Base-by-base conservation (phyloP, 2,329 filamentous ascomycete genomes). In the Cladophialophora psammophila region DNA sequence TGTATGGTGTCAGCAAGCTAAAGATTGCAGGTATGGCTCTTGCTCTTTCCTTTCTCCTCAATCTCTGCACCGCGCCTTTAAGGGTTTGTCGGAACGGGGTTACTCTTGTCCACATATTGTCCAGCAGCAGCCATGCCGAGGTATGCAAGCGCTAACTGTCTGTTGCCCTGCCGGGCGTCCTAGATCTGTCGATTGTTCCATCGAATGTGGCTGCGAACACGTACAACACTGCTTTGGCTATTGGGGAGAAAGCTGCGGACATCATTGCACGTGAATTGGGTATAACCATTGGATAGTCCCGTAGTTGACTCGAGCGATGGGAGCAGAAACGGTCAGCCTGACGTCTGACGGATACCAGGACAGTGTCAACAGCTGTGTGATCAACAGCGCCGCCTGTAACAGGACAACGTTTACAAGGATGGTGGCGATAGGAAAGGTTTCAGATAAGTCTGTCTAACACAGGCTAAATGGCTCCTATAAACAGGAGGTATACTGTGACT, bases 191-290 rank as follows among this genome's bases (percentile, higher is more conserved):
- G 5, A 68, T 68, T n/a, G 31, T 36, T 10, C 67, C 67, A 10
- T 66, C 62, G 9, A 82, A 82, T 53, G 78, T 82, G 18, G 74
- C 66, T 60, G 72, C 78, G 1, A 84, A 85, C 64, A 83, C 81
- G 1, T 77, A 78, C 53, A 80, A 79, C 38, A 81, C 81, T 1
- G 84, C 84, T 0, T 72, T 85, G n/a, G 67, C 80, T 2, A 74
- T 84, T 61, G 82, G 81, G 1, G 82, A 85, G 76, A 78, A 78
- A 68, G 76, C 74, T 2, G 76, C 77, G 3, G 58, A 66, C 15
- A 74, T 78, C 18, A 71, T 74, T 48, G 75, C 74, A 7, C 71
- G 74, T 52, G 72, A 75, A n/a, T 65, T 78, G 26, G 60, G 69
- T 54, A 10, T 58, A 3, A 31, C 50, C 20, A 18, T 42, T 8